phyloP scores from a whole-genome alignment of 2,329 filamentous ascomycete species.

The Cryoendolithus antarcticus region DNA sequence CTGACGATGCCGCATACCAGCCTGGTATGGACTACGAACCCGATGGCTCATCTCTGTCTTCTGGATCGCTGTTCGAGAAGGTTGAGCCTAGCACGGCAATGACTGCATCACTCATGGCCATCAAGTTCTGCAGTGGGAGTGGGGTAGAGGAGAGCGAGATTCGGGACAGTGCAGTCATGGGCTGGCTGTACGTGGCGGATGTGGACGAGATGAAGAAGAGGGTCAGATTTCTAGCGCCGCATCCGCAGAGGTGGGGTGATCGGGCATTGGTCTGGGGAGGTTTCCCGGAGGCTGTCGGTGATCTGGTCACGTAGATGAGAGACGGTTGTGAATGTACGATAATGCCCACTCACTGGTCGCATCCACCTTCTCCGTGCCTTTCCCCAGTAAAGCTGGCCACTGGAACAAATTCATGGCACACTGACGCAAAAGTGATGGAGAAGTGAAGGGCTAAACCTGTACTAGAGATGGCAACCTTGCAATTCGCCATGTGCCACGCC shows the following conservation, averaged over 20 bases:
- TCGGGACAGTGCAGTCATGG: conserved; percentile 72
- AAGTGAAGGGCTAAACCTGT: too few species aligned
- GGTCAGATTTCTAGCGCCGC: conserved; percentile 69
- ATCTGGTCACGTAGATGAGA: conserved; percentile 47
- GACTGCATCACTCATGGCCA: conserved; percentile 70
- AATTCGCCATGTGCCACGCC: too few species aligned
- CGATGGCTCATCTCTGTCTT: background rate
- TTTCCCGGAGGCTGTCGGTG: conserved; percentile 78
- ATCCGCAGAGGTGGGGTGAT: conserved; percentile 68
- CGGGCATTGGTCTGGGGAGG: conserved; percentile 70
- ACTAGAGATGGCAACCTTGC: too few species aligned
- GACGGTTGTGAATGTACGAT: background rate
- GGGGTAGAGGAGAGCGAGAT: conserved; percentile 57
- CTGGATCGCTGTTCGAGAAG: conserved; percentile 26
- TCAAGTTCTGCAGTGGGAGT: conserved; percentile 57
- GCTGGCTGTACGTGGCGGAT: conserved; percentile 84
- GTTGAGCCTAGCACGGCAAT: conserved; percentile 55
- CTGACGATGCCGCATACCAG: conserved; percentile 26
- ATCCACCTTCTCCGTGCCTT: too few species aligned
- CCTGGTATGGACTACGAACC: conserved; percentile 28
- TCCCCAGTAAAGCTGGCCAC: too few species aligned
- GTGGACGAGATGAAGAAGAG: conserved; percentile 76
- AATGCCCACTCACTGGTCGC: too few species aligned
- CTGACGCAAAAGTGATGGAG: too few species aligned
- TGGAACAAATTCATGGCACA: too few species aligned